Evolutionary conservation across 768 basidiomycete genomes (phyloP), one percentile per base, ranked within the genome.

Genomic region (Baorangia bicolor): DNA sequence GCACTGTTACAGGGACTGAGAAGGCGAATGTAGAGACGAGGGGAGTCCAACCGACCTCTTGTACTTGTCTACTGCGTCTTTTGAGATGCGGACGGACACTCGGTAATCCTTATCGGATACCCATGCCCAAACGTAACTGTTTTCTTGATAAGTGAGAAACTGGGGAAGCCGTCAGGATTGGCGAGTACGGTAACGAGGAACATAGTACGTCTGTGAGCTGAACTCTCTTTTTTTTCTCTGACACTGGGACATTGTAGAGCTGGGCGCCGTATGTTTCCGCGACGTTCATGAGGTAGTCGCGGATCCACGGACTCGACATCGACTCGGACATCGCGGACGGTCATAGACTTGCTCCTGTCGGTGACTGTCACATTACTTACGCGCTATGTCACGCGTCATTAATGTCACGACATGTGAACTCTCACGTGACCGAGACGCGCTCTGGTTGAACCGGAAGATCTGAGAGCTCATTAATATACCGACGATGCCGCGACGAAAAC

Each of bases 41-140:
- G 23, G 28, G 44, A 46, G 30, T 53, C 20, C 28, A 35, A 71
- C 76, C 70, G 51, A 77, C 78, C 58, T 65, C 38, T 70, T 69
- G 62, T 78, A 87, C 18, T 71, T 64, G 30, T 66, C 63, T 14
- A 83, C 69, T 1, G 86, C 86, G 6, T 79, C 73, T 59, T 72
- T 75, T 37, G 76, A 80, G 62, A 90, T 81, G 31, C 81, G 81
- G 5, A 83, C 76, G 5, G 83, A 78, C 18, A 88, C 71, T 14
- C 57, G 60, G 54, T 79, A 62, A 2, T 72, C 56, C 63, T 80
- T 84, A 68, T 91, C 88, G 2, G 87, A 88, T 14, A 84, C 66
- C 42, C 73, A 70, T 1, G 81, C 87, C 88, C 88, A 91, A 18
- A 88, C 64, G n/a, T 75, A 72, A 41, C 78, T 74, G 34, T 76